Evolutionary conservation across 495 filamentous ascomycete species (phyloP), one percentile per base, ranked within the genome.

Genomic region (Stereocaulon alpinum): DNA sequence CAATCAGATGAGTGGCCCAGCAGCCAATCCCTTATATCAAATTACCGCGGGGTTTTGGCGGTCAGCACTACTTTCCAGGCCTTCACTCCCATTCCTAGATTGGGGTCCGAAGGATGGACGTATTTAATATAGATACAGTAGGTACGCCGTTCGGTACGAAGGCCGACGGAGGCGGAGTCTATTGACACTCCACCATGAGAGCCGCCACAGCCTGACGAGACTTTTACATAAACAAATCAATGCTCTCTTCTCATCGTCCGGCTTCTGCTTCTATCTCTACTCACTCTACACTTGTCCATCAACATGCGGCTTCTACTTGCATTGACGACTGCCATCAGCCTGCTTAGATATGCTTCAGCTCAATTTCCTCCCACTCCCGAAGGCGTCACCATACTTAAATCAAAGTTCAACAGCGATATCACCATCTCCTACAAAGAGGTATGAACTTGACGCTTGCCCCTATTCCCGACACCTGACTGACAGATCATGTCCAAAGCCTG

Each of bases 361-460:
- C 81, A 84, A 56, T 84, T 85, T 62, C 83, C 83, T 40, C 80
- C 82, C 6, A 66, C 69, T 2, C 78, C 74, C 1, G 74, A 83
- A 55, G 74, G 71, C 14, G 61, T 84, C 37, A 83, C 74, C 20
- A 71, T 80, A 9, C 59, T 86, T 3, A 55, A 82, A 24, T 85
- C 82, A 12, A 78, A 79, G 59, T 78, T 82, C 51, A 71, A 79
- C 30, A 70, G 82, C 32, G 82, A 79, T 6, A 78, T 85, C 1
- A 75, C 67, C 41, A 85, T 86, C 17, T 82, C 80, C 20, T 86
- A 85, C 62, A 86, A 85, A 73, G 74, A 85, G 71, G 83, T 84
- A 66, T 32, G 6, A 52, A 32, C 2, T 4, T 11, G 5, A 9
- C 10, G 49, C 5, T 20, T 37, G 4, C 29, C 17, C 34, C 18